These are phyloP conservation scores for Lactuca sativa DNA, from an alignment of 129 eudicot species.

Conservation along the genomic window DNA sequence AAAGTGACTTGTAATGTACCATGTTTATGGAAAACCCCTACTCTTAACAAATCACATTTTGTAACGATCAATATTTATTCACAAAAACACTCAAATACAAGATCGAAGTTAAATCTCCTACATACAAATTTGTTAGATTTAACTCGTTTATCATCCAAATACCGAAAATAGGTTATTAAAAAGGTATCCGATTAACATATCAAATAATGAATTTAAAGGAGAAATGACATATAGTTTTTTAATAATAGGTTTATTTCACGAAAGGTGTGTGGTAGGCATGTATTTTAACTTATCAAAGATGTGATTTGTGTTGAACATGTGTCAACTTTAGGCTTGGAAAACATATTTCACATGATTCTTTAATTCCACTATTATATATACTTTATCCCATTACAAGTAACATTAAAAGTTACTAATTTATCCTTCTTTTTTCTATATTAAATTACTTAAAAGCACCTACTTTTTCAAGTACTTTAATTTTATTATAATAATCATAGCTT, in stretches of 20 bases:
- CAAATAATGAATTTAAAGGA: not conserved
- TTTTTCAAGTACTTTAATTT: not conserved
- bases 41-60: no score
- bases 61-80: no score
- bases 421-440: not conserved
- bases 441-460: not conserved
- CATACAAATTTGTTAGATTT: not conserved
- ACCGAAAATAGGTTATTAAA: not conserved
- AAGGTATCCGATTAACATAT: not conserved
- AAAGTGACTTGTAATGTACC: no score
- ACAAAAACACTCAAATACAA: no score
- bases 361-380: not conserved
- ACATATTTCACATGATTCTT: slow-evolving; percentile 8
- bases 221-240: not conserved
- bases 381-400: not conserved
- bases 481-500: no score
- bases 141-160: not conserved
- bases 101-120: not conserved
- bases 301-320: slow-evolving; percentile 18
- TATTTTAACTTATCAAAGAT: slow-evolving; percentile 26
- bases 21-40: no score
- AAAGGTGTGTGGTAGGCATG: slow-evolving; percentile 12
- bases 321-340: slow-evolving; percentile 9
- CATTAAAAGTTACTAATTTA: not conserved
- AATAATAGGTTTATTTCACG: not conserved